phyloP scores from a whole-genome alignment of 768 basidiomycete species.

The Candolleomyces aberdarensis region DNA sequence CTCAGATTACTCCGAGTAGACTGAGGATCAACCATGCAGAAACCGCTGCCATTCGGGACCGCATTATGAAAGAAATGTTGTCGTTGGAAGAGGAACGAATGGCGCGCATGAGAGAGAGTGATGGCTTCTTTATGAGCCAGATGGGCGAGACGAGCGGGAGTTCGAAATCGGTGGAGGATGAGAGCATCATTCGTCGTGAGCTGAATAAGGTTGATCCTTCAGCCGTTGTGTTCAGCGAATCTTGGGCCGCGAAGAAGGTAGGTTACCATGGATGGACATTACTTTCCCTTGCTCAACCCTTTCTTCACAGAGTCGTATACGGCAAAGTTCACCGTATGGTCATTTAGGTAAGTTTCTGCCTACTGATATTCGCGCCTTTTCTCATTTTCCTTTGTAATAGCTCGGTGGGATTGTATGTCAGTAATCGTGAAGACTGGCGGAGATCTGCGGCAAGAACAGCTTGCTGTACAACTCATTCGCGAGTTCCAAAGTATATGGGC shows the following conservation, averaged over 20 bases:
- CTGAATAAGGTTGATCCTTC: constrained; percentile 95
- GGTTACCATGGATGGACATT: neutral
- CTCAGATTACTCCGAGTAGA: constrained; percentile 33
- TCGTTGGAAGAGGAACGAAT: constrained; percentile 95
- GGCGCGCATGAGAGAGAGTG: constrained; percentile 81
- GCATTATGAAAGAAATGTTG: constrained; percentile 99
- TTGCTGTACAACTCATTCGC: constrained; percentile 92
- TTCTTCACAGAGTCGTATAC: constrained; percentile 70
- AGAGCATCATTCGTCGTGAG: constrained; percentile 88
- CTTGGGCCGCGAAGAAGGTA: constrained; percentile 92
- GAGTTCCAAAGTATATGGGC: constrained; percentile 94
- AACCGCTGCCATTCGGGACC: constrained; percentile 85
- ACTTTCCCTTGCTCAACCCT: neutral
- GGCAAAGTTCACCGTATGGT: constrained; percentile 92
- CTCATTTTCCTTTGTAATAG: constrained; percentile 28
- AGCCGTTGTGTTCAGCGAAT: constrained; percentile 93
- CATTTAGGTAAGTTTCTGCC: constrained; percentile 65
- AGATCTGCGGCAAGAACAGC: constrained; percentile 94
- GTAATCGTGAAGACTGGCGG: constrained; percentile 99
- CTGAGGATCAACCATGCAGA: constrained; percentile 79
- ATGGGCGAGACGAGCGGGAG: constrained; percentile 49
- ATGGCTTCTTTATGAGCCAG: constrained; percentile 65
- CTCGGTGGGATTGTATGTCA: constrained; percentile 86
- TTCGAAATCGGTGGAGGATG: constrained; percentile 80
- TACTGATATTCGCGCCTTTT: constrained; percentile 1